Base-by-base conservation (phyloP, 257 asterid species). In the Ilex asprella region DNA sequence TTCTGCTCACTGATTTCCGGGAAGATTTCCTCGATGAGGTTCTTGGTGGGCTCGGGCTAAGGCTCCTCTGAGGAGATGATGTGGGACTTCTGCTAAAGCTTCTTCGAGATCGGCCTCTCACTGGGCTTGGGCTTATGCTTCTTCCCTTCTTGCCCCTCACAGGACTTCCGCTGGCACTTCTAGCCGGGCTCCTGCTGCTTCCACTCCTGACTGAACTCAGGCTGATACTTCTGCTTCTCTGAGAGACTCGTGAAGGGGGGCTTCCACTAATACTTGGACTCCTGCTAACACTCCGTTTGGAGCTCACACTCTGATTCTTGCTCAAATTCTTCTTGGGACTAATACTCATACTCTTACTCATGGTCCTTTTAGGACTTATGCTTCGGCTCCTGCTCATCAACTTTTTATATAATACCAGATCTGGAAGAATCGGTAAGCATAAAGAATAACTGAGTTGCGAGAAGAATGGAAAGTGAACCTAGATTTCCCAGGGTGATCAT, bases 261-360 rank as follows among this genome's bases (percentile, higher is more conserved):
- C 87, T 84, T 77, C 85, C 61, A 62, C 88, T 76, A 60, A 68
- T 71, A 76, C 85, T 82, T 50, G 76, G 87, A 67, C 89, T 88
- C 73, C 87, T 70, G 75, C 85, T 78, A 72, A 73, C 59, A 64
- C 72, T 76, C 16, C 74, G 84, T 64, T 90, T 88, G 27, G 27
- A 21, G 27, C 85, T 78, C 73, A 73, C 59, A 64, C 72, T 76
- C 16, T 73, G 84, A 66, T 90, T 88, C 76, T 82, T 73, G 68
- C 77, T 79, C 56, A 62, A 75, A 74, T 68, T 76, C 73, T 84
- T 72, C 66, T 63, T 80, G 14, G 98, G 97, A 74, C 98, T 92
- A 58, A 92, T 82, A 82, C 99, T 91, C 95, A 86, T 86, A 75
- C 98, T 92, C 91, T 81, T 84, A 64, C 90, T 89, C 80, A 67